Base-by-base conservation (phyloP, 192 early-diverging fungal species). In the Jimgerdemannia flammicorona region DNA sequence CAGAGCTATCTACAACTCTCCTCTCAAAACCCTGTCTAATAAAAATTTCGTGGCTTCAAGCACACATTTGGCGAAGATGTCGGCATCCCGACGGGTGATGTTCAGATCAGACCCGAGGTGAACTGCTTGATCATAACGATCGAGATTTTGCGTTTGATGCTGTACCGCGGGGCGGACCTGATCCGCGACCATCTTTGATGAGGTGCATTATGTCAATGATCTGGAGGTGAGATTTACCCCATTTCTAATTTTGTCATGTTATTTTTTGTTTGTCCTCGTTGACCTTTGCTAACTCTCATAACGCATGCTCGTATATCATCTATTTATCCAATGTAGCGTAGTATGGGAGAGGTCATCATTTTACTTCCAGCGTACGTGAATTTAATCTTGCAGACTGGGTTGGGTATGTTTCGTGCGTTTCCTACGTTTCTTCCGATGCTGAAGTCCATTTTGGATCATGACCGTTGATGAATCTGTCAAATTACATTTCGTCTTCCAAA, bases 331-430 rank as follows among this genome's bases (percentile, higher is more conserved):
- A 91, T 83, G 93, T 75, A 97, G 98, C 70, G 97, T 99, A 1
- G 98, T 99, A 3, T 99, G 98, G 98, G 97, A 99, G 98, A 99
- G 82, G 96, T 98, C 41, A 99, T 99, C 73, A 98, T 98, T 76
- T 97, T 99, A 96, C 85, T 99, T 10, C 98, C 98, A 3, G 89
- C 92, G 1, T 96, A 99, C 83, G 92, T 99, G 3, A 95, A 86
- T 14, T 83, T 99, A 14, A 96, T 99, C 74, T 81, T 99, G 65
- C 84, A 97, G 39, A 97, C 97, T 74, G 98, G 98, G 98, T 95
- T 99, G 70, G 98, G 97, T 93, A 86, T 74, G 80, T 64, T 3
- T 3, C 2, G 49, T 59, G 49, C 2, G 6, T 59, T 59, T 59
- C 14, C 14, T 59, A 10, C 14, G 6, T 59, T 59, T 59, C 14